These are phyloP conservation scores for Rugonectria rugulosa DNA, from an alignment of 2,329 filamentous ascomycete genomes.

Conservation along the genomic window DNA sequence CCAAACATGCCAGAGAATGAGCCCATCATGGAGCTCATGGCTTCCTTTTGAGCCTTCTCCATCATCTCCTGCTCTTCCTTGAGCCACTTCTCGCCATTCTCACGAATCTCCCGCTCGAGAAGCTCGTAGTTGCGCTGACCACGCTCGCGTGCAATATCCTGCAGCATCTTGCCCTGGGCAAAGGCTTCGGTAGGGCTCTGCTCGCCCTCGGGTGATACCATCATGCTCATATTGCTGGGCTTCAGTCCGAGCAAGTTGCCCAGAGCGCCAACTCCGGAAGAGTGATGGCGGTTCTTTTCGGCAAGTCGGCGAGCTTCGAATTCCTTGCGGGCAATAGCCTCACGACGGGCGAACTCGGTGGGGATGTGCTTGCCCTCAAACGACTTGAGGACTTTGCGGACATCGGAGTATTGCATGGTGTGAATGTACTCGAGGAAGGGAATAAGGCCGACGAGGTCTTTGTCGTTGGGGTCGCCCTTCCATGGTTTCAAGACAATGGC, in stretches of 20 bases:
- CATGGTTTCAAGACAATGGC: constrained; percentile 91
- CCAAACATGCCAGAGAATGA: constrained; percentile 59
- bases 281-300: constrained; percentile 67
- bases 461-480: constrained; percentile 84
- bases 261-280: constrained; percentile 72
- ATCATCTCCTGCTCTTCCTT: constrained; percentile 90
- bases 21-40: constrained; percentile 90
- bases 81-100: constrained; percentile 95
- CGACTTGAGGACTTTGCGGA: constrained; percentile 84
- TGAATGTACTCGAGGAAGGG: constrained; percentile 98
- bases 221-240: constrained; percentile 68
- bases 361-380: constrained; percentile 92
- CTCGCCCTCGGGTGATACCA: constrained; percentile 70
- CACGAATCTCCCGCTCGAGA: constrained; percentile 88
- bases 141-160: constrained; percentile 90
- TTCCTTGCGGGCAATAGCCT: constrained; percentile 83
- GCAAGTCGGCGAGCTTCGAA: constrained; percentile 81
- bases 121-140: constrained; percentile 90
- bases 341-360: constrained; percentile 85
- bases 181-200: constrained; percentile 77
- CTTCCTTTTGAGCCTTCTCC: constrained; percentile 89
- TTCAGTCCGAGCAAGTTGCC: constrained; percentile 81
- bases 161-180: constrained; percentile 94
- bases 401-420: constrained; percentile 89
- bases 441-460: constrained; percentile 85